Base-by-base conservation (phyloP, 352 stramenopile genomes). In the Phytophthora macrochlamydospora region DNA sequence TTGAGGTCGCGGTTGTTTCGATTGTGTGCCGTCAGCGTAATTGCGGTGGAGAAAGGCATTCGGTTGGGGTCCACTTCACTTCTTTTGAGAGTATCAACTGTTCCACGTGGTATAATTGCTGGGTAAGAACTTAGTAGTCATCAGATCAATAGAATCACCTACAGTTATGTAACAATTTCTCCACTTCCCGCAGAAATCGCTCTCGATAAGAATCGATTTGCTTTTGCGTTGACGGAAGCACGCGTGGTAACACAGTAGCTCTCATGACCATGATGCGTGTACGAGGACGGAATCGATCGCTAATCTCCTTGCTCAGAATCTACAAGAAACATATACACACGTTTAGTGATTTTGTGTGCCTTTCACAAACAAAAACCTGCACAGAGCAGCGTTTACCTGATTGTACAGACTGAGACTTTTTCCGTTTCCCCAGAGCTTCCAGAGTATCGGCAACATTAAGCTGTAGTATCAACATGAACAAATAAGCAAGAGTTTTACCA, bases 1-100 rank as follows among this genome's bases (percentile, higher is more conserved):
- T 89, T 90, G 35, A 93, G 72, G n/a, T 78, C 55, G 45, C 81
- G 73, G 55, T 91, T 93, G 67, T 90, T 93, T 60, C 73, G 65
- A 56, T 91, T 86, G 71, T 93, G 85, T 1, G 78, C 58, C 35
- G 83, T 86, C 59, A 93, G 62, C 2, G 70, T 81, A 11, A 90
- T 73, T 7, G 46, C 78, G 4, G 81, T 90, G 4, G 85, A 93
- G 24, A 91, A 76, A 7, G 78, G 42, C 3, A 90, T 67, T 51
- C 73, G 85, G 51, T 67, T 83, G 4, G 82, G 75, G 49, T 93
- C 85, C 28, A 91, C 56, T 28, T 81, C 69, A 3, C 67, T 79
- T 2, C 29, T 65, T 3, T 76, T 62, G 9, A 89, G 62, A 3
- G 46, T 68, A 37, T 69, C 38, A 48, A 79, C 65, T 85, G 50